phyloP scores from a whole-genome alignment of 306 rosid genomes.

The Rosa lucieae region DNA sequence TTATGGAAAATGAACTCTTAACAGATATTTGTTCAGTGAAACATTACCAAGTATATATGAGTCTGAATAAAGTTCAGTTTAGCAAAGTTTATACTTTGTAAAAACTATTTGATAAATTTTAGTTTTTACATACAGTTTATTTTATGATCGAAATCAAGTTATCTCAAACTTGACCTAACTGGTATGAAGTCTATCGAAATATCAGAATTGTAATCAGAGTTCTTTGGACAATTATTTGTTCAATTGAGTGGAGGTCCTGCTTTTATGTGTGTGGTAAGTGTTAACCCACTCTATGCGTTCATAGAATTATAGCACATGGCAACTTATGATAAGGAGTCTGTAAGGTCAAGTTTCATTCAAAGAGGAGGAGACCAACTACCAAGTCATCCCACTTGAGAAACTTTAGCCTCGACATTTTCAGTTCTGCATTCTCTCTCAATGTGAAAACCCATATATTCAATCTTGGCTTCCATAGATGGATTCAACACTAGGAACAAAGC shows the following conservation, averaged over 20 bases:
- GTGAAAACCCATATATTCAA: not conserved
- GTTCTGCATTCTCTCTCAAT: not conserved
- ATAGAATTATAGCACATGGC: not conserved
- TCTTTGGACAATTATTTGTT: not conserved
- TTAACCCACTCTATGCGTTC: not conserved
- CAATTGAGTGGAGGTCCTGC: not conserved
- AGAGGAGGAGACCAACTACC: not conserved
- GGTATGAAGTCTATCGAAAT: not conserved
- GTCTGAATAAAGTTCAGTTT: too few species aligned
- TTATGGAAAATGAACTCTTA: not conserved
- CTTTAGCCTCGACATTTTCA: not conserved
- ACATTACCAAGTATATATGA: not conserved
- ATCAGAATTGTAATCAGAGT: not conserved
- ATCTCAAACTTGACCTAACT: not conserved
- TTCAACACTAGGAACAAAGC: not conserved
- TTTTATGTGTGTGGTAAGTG: not conserved
- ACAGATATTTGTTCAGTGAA: not conserved
- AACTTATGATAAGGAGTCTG: not conserved
- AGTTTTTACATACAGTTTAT: too few species aligned
- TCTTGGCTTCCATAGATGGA: not conserved
- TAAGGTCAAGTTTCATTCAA: not conserved
- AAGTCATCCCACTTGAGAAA: constrained; percentile 7
- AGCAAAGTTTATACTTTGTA: too few species aligned
- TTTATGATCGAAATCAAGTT: too few species aligned
- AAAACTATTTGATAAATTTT: too few species aligned